phyloP scores from a whole-genome alignment of 2,329 filamentous ascomycete species.

The Calonectria hawksworthii region DNA sequence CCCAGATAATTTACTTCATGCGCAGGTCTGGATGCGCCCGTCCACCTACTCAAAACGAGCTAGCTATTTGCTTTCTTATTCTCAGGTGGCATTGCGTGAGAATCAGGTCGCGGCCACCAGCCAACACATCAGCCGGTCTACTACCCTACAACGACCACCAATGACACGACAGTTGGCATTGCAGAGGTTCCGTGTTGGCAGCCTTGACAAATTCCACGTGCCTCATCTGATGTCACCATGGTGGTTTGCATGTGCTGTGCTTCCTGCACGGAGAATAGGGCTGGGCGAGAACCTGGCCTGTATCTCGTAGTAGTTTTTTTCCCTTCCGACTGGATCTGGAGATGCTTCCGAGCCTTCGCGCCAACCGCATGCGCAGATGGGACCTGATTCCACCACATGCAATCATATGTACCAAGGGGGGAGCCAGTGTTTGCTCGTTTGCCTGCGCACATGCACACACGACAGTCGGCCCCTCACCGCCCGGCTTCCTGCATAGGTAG shows the following conservation, averaged over 20 bases:
- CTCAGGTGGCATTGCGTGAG: background rate
- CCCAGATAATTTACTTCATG: background rate
- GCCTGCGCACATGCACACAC: background rate
- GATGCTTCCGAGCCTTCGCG: background rate
- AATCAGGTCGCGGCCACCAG: background rate
- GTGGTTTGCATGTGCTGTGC: background rate
- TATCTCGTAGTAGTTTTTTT: background rate
- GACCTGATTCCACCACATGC: background rate
- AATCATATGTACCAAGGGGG: background rate
- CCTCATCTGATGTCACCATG: background rate
- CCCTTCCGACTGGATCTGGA: background rate
- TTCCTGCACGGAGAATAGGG: background rate
- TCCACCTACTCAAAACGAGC: too few species aligned
- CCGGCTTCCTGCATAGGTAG: background rate
- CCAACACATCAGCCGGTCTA: background rate
- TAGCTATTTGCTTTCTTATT: background rate
- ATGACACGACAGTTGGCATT: background rate
- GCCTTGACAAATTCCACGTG: conserved; percentile 17
- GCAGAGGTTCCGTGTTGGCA: background rate
- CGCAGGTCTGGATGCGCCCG: background rate
- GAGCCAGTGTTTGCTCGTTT: background rate
- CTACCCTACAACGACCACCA: conserved; percentile 15
- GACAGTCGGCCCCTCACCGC: background rate
- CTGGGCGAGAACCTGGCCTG: too few species aligned
- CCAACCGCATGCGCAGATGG: background rate